Evolutionary conservation across 345 rosid genomes (phyloP), one percentile per base, ranked within the genome.

Genomic region (Moringa oleifera): DNA sequence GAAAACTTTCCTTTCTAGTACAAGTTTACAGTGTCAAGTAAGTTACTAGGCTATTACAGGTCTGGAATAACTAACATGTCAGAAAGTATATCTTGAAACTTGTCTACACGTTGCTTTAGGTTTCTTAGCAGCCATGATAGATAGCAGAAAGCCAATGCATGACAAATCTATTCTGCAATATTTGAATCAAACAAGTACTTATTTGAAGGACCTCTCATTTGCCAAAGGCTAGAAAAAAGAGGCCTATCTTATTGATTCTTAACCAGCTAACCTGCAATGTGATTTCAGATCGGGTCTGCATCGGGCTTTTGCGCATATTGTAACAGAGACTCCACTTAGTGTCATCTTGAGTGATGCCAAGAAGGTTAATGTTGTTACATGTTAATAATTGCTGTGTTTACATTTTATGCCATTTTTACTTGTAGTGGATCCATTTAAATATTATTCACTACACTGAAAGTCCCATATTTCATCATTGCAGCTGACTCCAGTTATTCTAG

Each of bases 251-350:
- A 54, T 24, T 66, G 56, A 67, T 45, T 53, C 53, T 58, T 64
- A 51, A 62, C 57, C 64, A 24, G 63, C 63, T 53, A 33, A 55
- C 41, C 47, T 55, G 25, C 60, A 41, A 25, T 53, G 50, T 74
- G 49, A 62, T 80, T 80, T 67, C 95, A 94, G 97, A 70, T 66
- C 72, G 37, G 67, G 85, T 81, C 71, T 90, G 53, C 68, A 65
- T 57, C 83, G 89, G 53, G 85, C 88, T 61, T 83, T 82, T 59
- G 82, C 89, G 0, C 91, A 90, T 73, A 68, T 94, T 69, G 68
- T 90, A 52, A 72, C 83, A 19, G 81, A 83, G 18, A 81, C 90
- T 66, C 97, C 97, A 60, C 51, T 82, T 47, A 63, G 77, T 25
- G 89, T 78, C 74, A 70, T 94, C 73, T 55, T 82, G 79, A 80